Percentiles rank a stretch among this genome's conserved stretches.
These are phyloP conservation scores for Colletotrichum eleusines DNA, from an alignment of 2,329 filamentous ascomycete genomes.

Conservation along the genomic window DNA sequence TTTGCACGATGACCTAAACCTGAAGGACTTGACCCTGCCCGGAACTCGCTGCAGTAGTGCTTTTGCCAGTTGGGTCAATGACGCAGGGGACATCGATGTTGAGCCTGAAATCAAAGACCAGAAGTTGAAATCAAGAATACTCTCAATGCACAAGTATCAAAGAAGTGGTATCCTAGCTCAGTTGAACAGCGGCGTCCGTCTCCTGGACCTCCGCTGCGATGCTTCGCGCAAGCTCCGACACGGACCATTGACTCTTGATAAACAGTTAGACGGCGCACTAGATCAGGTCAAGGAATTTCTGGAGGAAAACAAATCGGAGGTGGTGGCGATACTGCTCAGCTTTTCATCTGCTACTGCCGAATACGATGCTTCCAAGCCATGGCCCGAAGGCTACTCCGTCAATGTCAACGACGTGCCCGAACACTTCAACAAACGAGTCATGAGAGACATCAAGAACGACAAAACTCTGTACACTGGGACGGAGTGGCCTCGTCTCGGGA, in stretches of 20 bases:
- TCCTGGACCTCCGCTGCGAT: constrained; percentile 20
- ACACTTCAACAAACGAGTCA: constrained; percentile 8
- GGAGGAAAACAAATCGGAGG: not conserved
- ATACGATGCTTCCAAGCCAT: not conserved
- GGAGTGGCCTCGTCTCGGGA: constrained; percentile 9
- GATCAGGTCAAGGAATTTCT: not conserved
- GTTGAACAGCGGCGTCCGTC: constrained; percentile 7
- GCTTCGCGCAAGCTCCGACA: not conserved
- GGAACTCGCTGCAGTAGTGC: constrained; percentile 27
- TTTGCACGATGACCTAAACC: not conserved
- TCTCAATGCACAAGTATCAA: constrained; percentile 21
- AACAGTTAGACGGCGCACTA: not conserved
- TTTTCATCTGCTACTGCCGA: constrained; percentile 9
- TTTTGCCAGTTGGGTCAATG: not conserved
- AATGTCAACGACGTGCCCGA: not conserved
- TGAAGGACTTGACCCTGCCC: constrained; percentile 14
- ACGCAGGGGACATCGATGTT: not conserved
- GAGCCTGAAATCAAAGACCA: not conserved
- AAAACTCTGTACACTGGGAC: constrained; percentile 1
- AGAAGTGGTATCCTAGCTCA: constrained; percentile 3
- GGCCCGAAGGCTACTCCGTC: constrained; percentile 10
- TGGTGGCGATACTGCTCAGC: constrained; percentile 12
- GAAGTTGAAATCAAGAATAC: not conserved
- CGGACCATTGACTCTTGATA: not conserved
- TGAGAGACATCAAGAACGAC: not conserved